These are phyloP conservation scores for Wickerhamomyces sp. DNA, from an alignment of 1,139 yeast genomes.

Conservation along the genomic window DNA sequence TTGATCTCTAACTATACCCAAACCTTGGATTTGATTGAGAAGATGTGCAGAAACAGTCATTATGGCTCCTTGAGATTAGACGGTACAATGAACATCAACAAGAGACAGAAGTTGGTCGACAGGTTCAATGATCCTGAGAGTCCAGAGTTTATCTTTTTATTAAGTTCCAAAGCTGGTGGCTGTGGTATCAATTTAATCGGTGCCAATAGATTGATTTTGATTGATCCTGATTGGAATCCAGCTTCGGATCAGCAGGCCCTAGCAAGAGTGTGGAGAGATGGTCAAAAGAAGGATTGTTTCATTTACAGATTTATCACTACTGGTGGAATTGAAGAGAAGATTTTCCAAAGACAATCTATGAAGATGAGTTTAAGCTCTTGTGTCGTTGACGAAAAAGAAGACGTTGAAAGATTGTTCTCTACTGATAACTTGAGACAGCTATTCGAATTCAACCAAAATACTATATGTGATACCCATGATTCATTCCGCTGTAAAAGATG, in stretches of 20 bases:
- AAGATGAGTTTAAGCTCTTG: conserved; percentile 89
- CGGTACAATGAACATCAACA: conserved; percentile 88
- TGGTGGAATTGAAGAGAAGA: conserved; percentile 94
- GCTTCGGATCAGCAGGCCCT: conserved; percentile 98
- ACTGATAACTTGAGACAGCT: conserved; percentile 73
- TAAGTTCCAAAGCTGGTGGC: conserved; percentile 98
- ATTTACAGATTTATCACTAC: conserved; percentile 91
- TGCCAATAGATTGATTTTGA: conserved; percentile 80
- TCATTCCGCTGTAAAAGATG: conserved; percentile 89
- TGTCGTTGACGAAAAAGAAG: conserved; percentile 95
- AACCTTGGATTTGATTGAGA: conserved; percentile 85
- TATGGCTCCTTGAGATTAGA: conserved; percentile 85
- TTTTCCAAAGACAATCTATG: conserved; percentile 95
- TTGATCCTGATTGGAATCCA: conserved; percentile 99
- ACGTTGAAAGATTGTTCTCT: conserved; percentile 87
- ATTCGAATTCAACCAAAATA: conserved; percentile 63
- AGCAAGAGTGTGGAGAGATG: conserved; percentile 99
- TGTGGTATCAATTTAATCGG: conserved; percentile 97
- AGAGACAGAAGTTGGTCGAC: conserved; percentile 91
- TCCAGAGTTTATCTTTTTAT: conserved; percentile 77
- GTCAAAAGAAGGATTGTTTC: conserved; percentile 94
- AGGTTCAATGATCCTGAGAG: conserved; percentile 87
- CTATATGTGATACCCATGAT: conserved; percentile 88
- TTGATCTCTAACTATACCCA: conserved; percentile 92
- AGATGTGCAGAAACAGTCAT: conserved; percentile 66